phyloP scores from a whole-genome alignment of 1,139 yeast species.

The Pichia sp. region DNA sequence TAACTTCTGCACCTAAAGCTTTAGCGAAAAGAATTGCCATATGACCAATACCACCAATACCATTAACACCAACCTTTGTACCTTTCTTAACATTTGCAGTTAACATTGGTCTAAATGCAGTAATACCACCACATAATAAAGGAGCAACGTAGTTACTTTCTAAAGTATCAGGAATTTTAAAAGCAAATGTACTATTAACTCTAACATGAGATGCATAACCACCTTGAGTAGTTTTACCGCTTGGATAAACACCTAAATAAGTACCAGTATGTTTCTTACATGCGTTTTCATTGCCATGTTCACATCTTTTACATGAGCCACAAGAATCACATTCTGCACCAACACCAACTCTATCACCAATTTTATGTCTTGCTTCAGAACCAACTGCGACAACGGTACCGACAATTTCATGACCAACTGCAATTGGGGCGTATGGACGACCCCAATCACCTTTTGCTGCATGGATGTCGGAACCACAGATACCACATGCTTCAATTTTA shows the following conservation, averaged over 20 bases:
- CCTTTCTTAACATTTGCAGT: conserved; percentile 36
- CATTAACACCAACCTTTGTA: conserved; percentile 44
- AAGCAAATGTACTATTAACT: conserved; percentile 44
- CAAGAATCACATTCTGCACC: conserved; percentile 53
- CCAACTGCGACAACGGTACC: conserved; percentile 42
- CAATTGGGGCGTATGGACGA: conserved; percentile 21
- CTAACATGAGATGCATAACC: conserved; percentile 55
- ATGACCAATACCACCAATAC: conserved; percentile 58
- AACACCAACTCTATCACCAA: conserved; percentile 59
- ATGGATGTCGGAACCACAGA: conserved; percentile 54
- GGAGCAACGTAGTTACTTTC: conserved; percentile 48
- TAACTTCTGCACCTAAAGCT: conserved; percentile 52
- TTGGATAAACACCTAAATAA: conserved; percentile 37
- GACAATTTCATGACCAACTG: conserved; percentile 44
- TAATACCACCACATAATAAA: conserved; percentile 60
- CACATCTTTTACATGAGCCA: conserved; percentile 42
- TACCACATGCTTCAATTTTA: conserved; percentile 46
- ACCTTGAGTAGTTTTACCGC: conserved; percentile 42
- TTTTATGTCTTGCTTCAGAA: conserved; percentile 33
- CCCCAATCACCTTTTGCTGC: conserved; percentile 38
- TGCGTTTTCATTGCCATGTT: conserved; percentile 38
- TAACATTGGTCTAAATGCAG: conserved; percentile 49
- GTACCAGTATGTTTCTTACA: conserved; percentile 39
- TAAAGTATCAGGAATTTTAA: conserved; percentile 49
- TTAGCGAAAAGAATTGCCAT: conserved; percentile 50